phyloP scores from a whole-genome alignment of 148 eudicot genomes.

The Silene conica region DNA sequence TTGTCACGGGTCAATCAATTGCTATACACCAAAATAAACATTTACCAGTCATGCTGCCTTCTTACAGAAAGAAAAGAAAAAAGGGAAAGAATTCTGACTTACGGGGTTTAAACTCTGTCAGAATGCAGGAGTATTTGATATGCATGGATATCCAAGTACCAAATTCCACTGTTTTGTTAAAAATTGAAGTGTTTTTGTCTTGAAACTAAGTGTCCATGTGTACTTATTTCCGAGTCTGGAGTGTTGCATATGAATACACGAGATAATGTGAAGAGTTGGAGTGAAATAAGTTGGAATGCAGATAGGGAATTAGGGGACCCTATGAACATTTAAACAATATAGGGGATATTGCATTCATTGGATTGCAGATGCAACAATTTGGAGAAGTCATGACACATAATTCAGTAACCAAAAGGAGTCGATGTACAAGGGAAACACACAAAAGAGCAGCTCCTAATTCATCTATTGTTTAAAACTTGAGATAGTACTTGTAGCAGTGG shows the following conservation, averaged over 20 bases:
- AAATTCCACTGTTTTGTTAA: too few relatives aligned
- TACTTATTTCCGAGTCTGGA: not conserved
- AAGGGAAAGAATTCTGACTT: too few relatives aligned
- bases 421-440: constrained; percentile 29
- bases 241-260: not conserved
- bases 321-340: not conserved
- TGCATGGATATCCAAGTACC: too few relatives aligned
- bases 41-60: not conserved
- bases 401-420: constrained; percentile 18
- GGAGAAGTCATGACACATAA: constrained; percentile 18
- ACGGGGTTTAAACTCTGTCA: too few relatives aligned
- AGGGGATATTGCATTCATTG: constrained; percentile 10
- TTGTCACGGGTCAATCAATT: not conserved
- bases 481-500: constrained; percentile 10
- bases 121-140: too few relatives aligned
- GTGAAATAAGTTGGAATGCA: not conserved
- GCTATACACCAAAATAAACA: not conserved
- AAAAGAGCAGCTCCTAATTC: constrained; percentile 23
- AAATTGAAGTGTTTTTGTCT: not conserved
- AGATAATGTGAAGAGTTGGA: not conserved
- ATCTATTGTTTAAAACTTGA: constrained; percentile 23
- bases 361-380: constrained; percentile 2
- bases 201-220: not conserved
- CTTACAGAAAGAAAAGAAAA: not conserved
- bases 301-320: not conserved